phyloP scores from a whole-genome alignment of 164 flowering plant genomes.

The Tinospora cordifolia region DNA sequence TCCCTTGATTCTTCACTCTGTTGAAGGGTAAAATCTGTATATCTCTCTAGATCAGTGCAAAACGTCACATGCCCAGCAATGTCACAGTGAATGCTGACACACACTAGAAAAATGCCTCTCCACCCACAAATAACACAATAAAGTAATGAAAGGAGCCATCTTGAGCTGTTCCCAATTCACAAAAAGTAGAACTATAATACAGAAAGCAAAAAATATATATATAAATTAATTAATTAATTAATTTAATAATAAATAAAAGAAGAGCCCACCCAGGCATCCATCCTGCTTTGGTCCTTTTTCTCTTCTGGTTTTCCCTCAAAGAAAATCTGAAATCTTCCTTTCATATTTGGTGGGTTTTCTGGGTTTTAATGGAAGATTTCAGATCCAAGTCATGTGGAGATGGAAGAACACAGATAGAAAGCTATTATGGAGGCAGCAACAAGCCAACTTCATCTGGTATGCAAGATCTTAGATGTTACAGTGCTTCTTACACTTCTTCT shows the following conservation, averaged over 20 bases:
- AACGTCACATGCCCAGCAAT: no score
- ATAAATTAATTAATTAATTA: no score
- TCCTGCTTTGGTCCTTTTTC: not conserved
- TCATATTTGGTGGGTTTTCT: not conserved
- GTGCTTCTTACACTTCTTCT: slow-evolving; percentile 20
- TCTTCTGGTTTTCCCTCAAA: not conserved
- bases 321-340: not conserved
- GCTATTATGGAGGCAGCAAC: slow-evolving; percentile 12
- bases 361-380: slow-evolving; percentile 40
- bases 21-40: no score
- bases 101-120: no score
- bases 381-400: slow-evolving; percentile 42
- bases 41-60: no score
- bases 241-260: no score
- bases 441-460: slow-evolving; percentile 15
- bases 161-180: slow-evolving; percentile 1
- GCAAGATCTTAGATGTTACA: slow-evolving; percentile 24
- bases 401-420: slow-evolving; percentile 32
- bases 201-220: not conserved
- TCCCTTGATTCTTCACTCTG: no score
- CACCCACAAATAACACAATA: not conserved
- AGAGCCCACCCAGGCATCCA: not conserved
- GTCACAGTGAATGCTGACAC: no score
- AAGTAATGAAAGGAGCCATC: not conserved
- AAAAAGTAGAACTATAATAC: not conserved